Base-by-base conservation (phyloP, 257 asterid genomes). In the Solanum paucissectum region DNA sequence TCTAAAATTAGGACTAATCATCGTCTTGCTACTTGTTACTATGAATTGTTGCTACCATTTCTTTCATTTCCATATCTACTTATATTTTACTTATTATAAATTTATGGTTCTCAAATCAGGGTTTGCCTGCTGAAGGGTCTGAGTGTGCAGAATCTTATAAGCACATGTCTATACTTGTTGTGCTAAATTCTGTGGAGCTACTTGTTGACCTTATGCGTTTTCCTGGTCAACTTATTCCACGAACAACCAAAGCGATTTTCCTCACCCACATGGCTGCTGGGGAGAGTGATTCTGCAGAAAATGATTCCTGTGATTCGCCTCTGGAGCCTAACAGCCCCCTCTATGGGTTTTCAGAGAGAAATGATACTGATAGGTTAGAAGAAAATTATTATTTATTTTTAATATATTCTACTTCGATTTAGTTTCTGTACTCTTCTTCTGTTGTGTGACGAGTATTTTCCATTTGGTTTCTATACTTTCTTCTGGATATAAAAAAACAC, bases 231-330 rank as follows among this genome's bases (percentile, higher is more conserved):
- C 93, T 96, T 85, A 93, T 96, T 64, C 98, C 99, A 6, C 94
- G 93, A 77, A 91, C 98, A 55, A 90, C 95, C 87, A 96, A 93
- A 90, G 96, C 98, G 84, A 92, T 96, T 86, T 94, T 90, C 89
- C 92, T 95, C 95, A 93, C 96, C 90, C 99, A 95, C 87, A 89
- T 96, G 83, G 98, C 95, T 90, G 98, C 99, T 11, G 99, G 98
- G 88, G 99, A 97, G 93, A 97, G 99, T 91, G 99, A 96, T 87
- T 95, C 99, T 88, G 99, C 99, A 87, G 99, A 97, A 92, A 97
- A 97, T 94, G 99, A 97, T 91, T 96, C 99, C 83, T 97, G 99
- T 73, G 99, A 97, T 94, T 97, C 99, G 49, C 99, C 99, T 25
- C 88, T 97, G 91, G 99, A 95, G 92, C 99, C 99, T 55, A 96